Evolutionary conservation across 2,329 filamentous ascomycete genomes (phyloP), one percentile per base, ranked within the genome.

Genomic region (Aspergillus sp.): DNA sequence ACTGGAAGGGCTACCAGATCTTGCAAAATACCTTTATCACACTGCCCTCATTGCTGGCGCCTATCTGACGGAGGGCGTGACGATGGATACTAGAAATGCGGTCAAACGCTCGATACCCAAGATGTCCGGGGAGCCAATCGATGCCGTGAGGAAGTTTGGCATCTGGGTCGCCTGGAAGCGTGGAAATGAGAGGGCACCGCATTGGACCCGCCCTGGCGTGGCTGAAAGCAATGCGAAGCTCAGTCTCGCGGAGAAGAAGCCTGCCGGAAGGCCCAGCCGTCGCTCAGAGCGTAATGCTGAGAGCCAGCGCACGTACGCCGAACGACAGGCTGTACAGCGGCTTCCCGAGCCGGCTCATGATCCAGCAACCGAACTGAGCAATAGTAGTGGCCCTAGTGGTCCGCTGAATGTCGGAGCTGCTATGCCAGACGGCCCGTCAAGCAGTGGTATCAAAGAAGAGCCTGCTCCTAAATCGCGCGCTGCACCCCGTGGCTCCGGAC

Each of bases 101-200:
- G 84, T 89, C 54, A 83, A 82, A 61, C 81, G 81, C 30, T 87
- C 86, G 3, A 88, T 89, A 57, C 87, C 87, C 0, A 88, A 88
- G 72, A 81, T 81, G 30, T 77, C 83, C 59, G 84, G 83, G 38
- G 86, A 89, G 58, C 85, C 86, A 4, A 72, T 88, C n/a, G 81
- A 85, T 30, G 74, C 84, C 36, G 83, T 86, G 58, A 82, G 83
- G 65, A 82, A 75, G 15, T 88, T 89, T 64, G 86, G 85, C 5
- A 78, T 88, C 59, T 89, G 87, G 87, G 82, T 84, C 59, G 84
- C 86, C 3, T 89, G 86, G 86, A 89, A 89, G 71, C 82, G 84
- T 57, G 87, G 87, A 10, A 87, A 88, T 68, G 85, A 88, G 64
- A 77, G 77, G 59, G 83, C 86, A 51, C 85, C 86, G 30, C 78